Conservation (phyloP, 2,329 filamentous ascomycete genomes). For the Graphium sp. region DNA sequence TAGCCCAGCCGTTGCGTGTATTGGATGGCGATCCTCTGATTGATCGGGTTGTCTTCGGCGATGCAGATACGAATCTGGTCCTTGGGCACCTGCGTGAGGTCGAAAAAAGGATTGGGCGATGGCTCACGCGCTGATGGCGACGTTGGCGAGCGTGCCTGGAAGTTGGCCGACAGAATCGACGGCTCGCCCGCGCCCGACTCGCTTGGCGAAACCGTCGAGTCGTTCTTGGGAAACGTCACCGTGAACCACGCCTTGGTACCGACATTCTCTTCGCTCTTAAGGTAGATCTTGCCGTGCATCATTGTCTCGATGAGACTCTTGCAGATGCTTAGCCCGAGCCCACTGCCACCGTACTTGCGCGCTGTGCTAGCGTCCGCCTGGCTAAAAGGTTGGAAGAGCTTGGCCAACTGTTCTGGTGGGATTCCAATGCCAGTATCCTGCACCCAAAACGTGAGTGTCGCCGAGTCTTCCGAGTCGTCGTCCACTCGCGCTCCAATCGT, state of each 20-base stretch:
- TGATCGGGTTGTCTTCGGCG: constrained; percentile 89
- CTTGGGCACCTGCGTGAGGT: constrained; percentile 57
- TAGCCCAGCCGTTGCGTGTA: constrained; percentile 80
- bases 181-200: constrained; percentile 26
- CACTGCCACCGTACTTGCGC: constrained; percentile 80
- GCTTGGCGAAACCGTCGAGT: constrained; percentile 38
- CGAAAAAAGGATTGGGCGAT: constrained; percentile 31
- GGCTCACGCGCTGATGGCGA: constrained; percentile 17
- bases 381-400: constrained; percentile 82
- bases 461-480: constrained; percentile 49
- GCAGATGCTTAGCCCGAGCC: constrained; percentile 82
- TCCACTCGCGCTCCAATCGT: constrained; percentile 66
- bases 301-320: constrained; percentile 88
- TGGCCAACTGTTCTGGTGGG: constrained; percentile 61
- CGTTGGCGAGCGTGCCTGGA: constrained; percentile 7
- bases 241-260: constrained; percentile 67
- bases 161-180: constrained; percentile 17
- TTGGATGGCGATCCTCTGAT: constrained; percentile 83
- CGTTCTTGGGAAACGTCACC: constrained; percentile 71
- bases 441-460: constrained; percentile 71
- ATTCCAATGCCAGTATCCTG: constrained; percentile 87
- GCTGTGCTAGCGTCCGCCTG: constrained; percentile 86
- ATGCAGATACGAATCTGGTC: constrained; percentile 78
- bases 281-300: constrained; percentile 70
- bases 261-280: constrained; percentile 58